Evolutionary conservation across 805 yeast species (phyloP).

Genomic region (Soucietia sequanensis): DNA sequence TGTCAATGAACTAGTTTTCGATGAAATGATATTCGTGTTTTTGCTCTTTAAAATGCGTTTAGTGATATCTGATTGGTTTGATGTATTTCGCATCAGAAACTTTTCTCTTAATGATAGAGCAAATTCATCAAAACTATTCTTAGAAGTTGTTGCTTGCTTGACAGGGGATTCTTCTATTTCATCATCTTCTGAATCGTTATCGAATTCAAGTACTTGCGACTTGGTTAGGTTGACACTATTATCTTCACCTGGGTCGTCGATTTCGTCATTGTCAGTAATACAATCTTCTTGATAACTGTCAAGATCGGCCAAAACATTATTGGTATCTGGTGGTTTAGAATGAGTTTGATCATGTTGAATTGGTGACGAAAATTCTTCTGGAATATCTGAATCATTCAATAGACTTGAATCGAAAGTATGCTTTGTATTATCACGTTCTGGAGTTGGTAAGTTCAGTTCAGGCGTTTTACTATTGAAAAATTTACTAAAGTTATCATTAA

Average conservation of each 20-base stretch:
- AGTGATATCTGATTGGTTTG: background rate
- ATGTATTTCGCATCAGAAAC: conserved; percentile 7
- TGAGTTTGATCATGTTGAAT: conserved; percentile 1
- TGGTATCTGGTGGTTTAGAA: conserved; percentile 5
- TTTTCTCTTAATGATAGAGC: conserved; percentile 8
- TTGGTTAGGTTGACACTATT: background rate
- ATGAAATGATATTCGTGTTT: conserved; percentile 7
- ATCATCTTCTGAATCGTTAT: conserved; percentile 29
- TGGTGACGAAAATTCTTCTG: conserved; percentile 27
- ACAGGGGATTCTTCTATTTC: conserved; percentile 44
- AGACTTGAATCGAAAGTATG: conserved; percentile 3
- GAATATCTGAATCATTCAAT: conserved; percentile 31
- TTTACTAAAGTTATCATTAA: conserved; percentile 10
- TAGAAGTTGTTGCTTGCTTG: conserved; percentile 13
- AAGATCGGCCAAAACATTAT: conserved; percentile 10
- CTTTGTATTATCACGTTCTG: background rate
- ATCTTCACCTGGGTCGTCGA: conserved; percentile 3
- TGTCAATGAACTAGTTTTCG: background rate
- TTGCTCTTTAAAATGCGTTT: too few species aligned
- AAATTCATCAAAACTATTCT: background rate
- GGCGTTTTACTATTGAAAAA: conserved; percentile 7
- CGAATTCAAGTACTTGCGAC: conserved; percentile 9
- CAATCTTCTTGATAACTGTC: too few species aligned
- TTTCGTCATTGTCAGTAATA: conserved; percentile 18
- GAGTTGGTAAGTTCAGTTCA: background rate